Evolutionary conservation across 139 green algal genomes (phyloP), one percentile per base, ranked within the genome.

Genomic region (Closterium sp.): DNA sequence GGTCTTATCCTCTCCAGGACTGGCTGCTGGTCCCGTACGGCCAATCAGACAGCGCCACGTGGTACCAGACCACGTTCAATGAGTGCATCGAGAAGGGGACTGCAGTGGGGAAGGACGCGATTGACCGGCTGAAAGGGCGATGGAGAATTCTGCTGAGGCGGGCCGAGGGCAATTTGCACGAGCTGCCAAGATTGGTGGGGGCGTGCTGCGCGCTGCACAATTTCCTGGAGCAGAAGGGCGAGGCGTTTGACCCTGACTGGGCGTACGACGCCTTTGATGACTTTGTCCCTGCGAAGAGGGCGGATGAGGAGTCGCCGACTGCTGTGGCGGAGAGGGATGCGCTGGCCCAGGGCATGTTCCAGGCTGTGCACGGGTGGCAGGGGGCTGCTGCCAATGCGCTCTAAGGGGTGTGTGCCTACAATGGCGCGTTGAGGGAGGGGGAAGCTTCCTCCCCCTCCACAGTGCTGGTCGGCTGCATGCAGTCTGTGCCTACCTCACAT

Each of bases 121-220:
- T 93, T 93, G 34, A 16, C 34, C 33, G 90, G 25, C 86, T 93
- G 21, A 93, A 93, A 34, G 90, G 87, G 12, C 87, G 90, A 4
- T 93, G 90, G 89, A 2, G 33, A 31, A 92, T 92, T 6, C 86
- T 92, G n/a, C 84, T 69, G 8, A 5, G 92, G 33, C 31, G 89
- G 33, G 30, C 89, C 25, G 89, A 92, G 34, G 86, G 92, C 30
- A 92, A 92, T 28, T 16, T 92, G 31, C 89, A 92, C 19, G 89
- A 92, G n/a, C 31, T 92, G 33, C 89, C 89, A 25, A 12, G 85
- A 12, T n/a, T 92, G n/a, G n/a, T 92, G 33, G 89, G 89, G 25
- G 89, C 89, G n/a, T 92, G 89, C 89, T 92, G 89, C 30, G 89
- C 92, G 9, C 43, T 92, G 32, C 89, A 92, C 33, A 92, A 92